Conservation (phyloP, 495 filamentous ascomycete genomes). For the Annulohypoxylon nitens region DNA sequence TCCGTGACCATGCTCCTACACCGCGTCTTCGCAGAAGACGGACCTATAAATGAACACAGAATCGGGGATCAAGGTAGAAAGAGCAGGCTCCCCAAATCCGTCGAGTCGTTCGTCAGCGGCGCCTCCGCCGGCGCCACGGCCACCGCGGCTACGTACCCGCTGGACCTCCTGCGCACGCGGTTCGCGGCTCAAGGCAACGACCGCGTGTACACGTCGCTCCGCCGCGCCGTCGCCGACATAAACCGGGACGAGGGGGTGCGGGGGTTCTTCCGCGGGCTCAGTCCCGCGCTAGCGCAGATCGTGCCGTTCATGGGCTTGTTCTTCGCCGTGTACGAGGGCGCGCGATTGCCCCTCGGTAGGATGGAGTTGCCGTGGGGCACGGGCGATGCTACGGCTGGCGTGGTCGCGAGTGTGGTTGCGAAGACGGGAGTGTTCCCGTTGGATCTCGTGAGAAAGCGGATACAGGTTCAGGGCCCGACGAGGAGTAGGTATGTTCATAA, state of each 20-base stretch:
- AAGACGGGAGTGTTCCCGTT: slow-evolving; percentile 94
- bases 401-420: slow-evolving; percentile 79
- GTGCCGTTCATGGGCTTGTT: slow-evolving; percentile 97
- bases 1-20: slow-evolving; percentile 73
- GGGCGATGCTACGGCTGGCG: slow-evolving; percentile 83
- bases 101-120: slow-evolving; percentile 81
- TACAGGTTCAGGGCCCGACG: slow-evolving; percentile 96
- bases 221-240: slow-evolving; percentile 77
- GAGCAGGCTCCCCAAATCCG: slow-evolving; percentile 63
- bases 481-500: slow-evolving; percentile 80
- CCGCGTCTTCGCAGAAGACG: slow-evolving; percentile 48
- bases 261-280: slow-evolving; percentile 90
- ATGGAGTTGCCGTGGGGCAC: slow-evolving; percentile 78
- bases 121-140: slow-evolving; percentile 83
- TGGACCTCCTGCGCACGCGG: slow-evolving; percentile 92
- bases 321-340: slow-evolving; percentile 86
- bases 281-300: slow-evolving; percentile 84
- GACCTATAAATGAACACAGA: not conserved
- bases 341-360: slow-evolving; percentile 65
- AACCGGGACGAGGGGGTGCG: slow-evolving; percentile 74
- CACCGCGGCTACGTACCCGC: slow-evolving; percentile 88
- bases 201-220: slow-evolving; percentile 78
- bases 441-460: slow-evolving; percentile 90
- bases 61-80: not conserved
- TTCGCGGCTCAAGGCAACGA: slow-evolving; percentile 96